Base-by-base conservation (phyloP, 1,139 yeast genomes). In the Zygoascus hellenicus region DNA sequence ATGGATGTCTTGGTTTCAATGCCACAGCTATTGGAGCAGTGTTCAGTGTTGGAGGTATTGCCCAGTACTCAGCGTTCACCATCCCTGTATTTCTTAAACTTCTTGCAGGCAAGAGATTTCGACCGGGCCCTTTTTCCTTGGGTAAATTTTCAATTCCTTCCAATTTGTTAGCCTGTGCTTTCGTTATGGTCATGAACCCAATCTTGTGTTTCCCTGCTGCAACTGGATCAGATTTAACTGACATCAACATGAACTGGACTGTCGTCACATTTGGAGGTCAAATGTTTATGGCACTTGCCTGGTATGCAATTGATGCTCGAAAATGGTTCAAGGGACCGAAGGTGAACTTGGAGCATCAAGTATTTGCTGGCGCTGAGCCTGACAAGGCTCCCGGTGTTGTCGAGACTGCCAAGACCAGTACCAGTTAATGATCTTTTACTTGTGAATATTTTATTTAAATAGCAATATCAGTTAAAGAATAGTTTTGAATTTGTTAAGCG, bases 21-120 rank as follows among this genome's bases (percentile, higher is more conserved):
- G 78, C 74, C 48, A 71, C 76, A 11, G 84, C 88, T 38, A 78
- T 83, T 56, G 81, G 79, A 41, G 89, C 90, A 37, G 78, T 81
- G 47, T 83, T 83, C 65, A 79, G 85, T 1, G 85, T 83, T 36
- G 87, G 87, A 46, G 89, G 87, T 45, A 81, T 82, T 59, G 77
- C 85, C 16, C 82, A 84, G 0, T 81, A 81, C 58, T 73, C 82
- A 51, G 81, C 88, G 1, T 83, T 82, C 62, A 74, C 80, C 6
- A 68, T 79, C 55, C 89, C 89, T 13, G 77, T 83, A 5, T 59
- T 78, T 5, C 71, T 83, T 54, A 78, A 81, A 59, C 56, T 64
- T 17, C 72, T 72, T 56, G 74, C 82, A 11, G 66, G 75, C 48
- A 64, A 73, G 10, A 67, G 71, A 2, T 83, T 82, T 65, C 66